Base-by-base conservation (phyloP, 495 filamentous ascomycete genomes). In the Aspergillus indologenus region DNA sequence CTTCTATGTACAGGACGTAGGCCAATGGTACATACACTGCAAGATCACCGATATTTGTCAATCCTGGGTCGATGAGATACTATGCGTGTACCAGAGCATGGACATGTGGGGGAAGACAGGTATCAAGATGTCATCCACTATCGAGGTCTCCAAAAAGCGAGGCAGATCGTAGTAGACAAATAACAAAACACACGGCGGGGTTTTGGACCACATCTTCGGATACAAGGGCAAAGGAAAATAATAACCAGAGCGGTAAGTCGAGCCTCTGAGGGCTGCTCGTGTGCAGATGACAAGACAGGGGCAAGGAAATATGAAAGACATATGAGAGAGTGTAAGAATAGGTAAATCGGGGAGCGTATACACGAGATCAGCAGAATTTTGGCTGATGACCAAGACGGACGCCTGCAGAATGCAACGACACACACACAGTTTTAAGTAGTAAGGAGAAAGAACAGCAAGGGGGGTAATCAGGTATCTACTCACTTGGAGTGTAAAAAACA, bases 391-490 rank as follows among this genome's bases (percentile, higher is more conserved):
- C 70, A 76, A 71, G 71, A 76, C 66, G 68, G 71, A 78, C 73
- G 74, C 77, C 77, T 73, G 74, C 73, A 65, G 71, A 70, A 80
- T 81, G 75, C 77, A 80, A 73, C 63, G 69, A 65, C 68, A 64
- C 70, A 66, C 65, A 61, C 57, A 53, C 62, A 68, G 29, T 48
- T 64, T 57, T 58, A 62, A 56, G 53, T 64, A 63, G 63, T 68
- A 70, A 64, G 65, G 64, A 62, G 69, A 68, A 64, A 56, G 51
- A 63, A 59, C 31, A 21, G 23, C 43, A 65, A 63, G 65, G 52
- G 62, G 52, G 62, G 53, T 65, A 70, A 51, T 51, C 48, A 68
- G 76, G 75, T 66, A 70, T 65, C 57, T 49, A 62, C 71, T 72
- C 71, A 60, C 72, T 76, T 40, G 71, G 71, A 71, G 71, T 68